Base-by-base conservation (phyloP, 768 basidiomycete genomes). In the Boletus sp. region DNA sequence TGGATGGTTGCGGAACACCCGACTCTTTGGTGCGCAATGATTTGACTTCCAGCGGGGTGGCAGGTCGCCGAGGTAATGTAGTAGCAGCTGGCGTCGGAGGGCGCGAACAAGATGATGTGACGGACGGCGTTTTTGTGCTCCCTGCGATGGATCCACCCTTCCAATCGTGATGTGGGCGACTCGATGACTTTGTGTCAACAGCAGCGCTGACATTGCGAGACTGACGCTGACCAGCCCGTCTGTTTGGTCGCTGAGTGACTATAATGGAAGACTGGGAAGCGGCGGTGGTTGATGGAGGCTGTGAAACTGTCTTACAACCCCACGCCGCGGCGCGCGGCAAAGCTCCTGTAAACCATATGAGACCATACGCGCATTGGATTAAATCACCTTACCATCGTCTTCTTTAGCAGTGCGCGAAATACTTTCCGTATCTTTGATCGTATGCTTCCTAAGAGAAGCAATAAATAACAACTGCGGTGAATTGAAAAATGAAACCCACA, bases 371-470 rank as follows among this genome's bases (percentile, higher is more conserved):
- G 10, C 6, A 34, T 8, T 47, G 37, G 1, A 23, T 46, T 43
- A 42, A 32, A 55, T 60, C 30, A 54, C n/a, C 52, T 47, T 42
- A 65, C 88, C 86, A 44, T 90, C 83, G 2, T 74, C 75, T 61
- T 84, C 87, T 74, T 84, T 83, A 11, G 75, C 69, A 13, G 77
- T 66, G 5, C 84, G 78, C 5, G 81, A 70, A 40, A 87, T 75
- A 50, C 78, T 87, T 69, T 93, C 93, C 4, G 88, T 90, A 23
- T 90, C 87, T 73, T 94, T 95, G 75, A 93, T 89, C 0, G 91
- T 91, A 69, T 94, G 93, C 83, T 93, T 93, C 65, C 93, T 93
- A 50, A 44, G 37, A 33, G 5, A 49, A 54, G 1, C 53, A 45
- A 30, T 60, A 2, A 54, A 47, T 41, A 33, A 50, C 14, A 29